phyloP scores from a whole-genome alignment of 208 protist species.

The Polymyxa betae region DNA sequence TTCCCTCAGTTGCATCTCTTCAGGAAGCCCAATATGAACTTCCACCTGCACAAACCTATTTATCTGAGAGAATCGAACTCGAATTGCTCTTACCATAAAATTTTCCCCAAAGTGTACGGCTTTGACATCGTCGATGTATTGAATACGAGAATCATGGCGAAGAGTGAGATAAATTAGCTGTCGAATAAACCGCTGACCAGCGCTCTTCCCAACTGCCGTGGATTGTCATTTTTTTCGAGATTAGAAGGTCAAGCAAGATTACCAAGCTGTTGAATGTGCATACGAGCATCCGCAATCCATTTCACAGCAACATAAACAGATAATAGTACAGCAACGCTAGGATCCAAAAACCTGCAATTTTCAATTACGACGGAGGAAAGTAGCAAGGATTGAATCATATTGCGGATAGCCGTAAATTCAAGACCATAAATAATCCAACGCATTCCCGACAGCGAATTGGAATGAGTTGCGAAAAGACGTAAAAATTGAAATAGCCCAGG shows the following conservation, averaged over 20 bases:
- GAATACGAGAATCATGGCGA: not conserved
- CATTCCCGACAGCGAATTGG: too few relatives aligned
- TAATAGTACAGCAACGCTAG: not conserved
- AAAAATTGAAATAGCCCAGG: too few relatives aligned
- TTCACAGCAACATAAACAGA: not conserved
- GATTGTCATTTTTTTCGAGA: too few relatives aligned
- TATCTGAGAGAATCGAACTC: not conserved
- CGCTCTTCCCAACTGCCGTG: slow-evolving; percentile 46
- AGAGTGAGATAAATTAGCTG: slow-evolving; percentile 27
- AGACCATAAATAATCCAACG: too few relatives aligned
- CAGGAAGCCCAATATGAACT: slow-evolving; percentile 37
- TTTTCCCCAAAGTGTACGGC: slow-evolving; percentile 45
- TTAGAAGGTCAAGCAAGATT: too few relatives aligned
- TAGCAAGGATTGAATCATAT: too few relatives aligned
- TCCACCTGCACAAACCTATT: not conserved
- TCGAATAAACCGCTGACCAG: not conserved
- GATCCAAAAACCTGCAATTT: slow-evolving; percentile 39
- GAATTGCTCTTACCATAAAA: slow-evolving; percentile 33
- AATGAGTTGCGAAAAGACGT: too few relatives aligned
- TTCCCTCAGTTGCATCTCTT: not conserved
- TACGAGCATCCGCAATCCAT: not conserved
- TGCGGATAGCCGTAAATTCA: too few relatives aligned
- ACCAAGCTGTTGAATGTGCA: slow-evolving; percentile 13
- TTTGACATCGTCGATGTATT: slow-evolving; percentile 29
- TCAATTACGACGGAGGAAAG: too few relatives aligned